Conservation (phyloP, 225 moss, liverwort and hornwort species). For the Polytrichum commune region DNA sequence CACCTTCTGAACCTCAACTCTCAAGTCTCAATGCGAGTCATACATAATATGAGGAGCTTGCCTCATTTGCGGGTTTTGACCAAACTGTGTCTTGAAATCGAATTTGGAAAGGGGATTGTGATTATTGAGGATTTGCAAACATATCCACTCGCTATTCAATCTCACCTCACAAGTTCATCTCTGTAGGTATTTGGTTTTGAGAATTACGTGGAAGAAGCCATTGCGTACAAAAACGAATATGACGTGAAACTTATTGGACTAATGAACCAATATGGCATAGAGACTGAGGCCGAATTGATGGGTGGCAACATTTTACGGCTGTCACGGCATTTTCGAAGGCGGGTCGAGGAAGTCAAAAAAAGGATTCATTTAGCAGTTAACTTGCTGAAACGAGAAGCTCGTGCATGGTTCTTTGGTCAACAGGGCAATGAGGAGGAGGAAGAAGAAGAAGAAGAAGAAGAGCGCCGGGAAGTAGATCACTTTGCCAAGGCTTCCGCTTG, state of each 20-base stretch:
- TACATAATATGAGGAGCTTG: slow-evolving; percentile 1
- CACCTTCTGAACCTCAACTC: too few species aligned
- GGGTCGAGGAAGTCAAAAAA: slow-evolving; percentile 34
- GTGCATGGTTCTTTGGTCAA: slow-evolving; percentile 44
- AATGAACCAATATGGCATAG: slow-evolving; percentile 89
- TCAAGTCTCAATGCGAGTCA: slow-evolving; percentile 13
- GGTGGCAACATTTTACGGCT: slow-evolving; percentile 61
- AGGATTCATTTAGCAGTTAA: slow-evolving; percentile 54
- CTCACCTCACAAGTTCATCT: slow-evolving; percentile 11
- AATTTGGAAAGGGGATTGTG: too few species aligned
- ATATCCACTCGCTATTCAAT: neutral
- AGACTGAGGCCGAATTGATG: slow-evolving; percentile 75
- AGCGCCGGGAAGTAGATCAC: slow-evolving; percentile 25
- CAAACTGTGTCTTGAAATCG: too few species aligned
- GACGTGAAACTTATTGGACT: slow-evolving; percentile 74
- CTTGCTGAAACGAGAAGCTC: slow-evolving; percentile 52
- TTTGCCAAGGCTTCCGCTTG: slow-evolving; percentile 86
- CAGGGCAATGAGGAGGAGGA: slow-evolving; percentile 6
- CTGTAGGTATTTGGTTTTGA: slow-evolving; percentile 42
- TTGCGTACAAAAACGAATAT: slow-evolving; percentile 52
- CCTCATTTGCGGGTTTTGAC: too few species aligned
- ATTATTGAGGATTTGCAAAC: too few species aligned
- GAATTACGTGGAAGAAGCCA: slow-evolving; percentile 57
- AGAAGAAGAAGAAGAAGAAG: slow-evolving; percentile 34
- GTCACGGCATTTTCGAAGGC: slow-evolving; percentile 47